Evolutionary conservation across 352 stramenopile genomes (phyloP).

Genomic region (Globisporangium nunn): DNA sequence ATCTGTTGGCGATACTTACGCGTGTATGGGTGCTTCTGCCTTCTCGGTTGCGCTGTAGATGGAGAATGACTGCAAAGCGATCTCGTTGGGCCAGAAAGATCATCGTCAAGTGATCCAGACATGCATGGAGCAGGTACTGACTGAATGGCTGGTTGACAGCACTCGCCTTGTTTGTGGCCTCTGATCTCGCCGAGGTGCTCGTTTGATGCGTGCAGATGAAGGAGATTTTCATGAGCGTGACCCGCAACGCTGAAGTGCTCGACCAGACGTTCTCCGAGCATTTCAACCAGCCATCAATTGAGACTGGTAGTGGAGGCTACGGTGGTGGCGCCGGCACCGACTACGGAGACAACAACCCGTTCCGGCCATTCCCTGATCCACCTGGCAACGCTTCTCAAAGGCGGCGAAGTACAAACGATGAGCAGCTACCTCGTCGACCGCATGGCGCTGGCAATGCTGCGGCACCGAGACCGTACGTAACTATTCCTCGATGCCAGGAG

Average conservation of each 20-base stretch:
- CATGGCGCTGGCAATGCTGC: neutral
- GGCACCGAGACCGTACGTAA: neutral
- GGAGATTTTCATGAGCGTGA: conserved; percentile 63
- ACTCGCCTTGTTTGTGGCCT: neutral
- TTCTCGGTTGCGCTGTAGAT: conserved; percentile 38
- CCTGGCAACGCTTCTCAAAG: neutral
- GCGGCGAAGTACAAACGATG: conserved; percentile 4
- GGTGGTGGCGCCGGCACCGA: neutral
- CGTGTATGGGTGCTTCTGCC: conserved; percentile 3
- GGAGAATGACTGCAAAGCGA: conserved; percentile 90
- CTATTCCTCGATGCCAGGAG: conserved; percentile 31
- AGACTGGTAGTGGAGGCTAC: conserved; percentile 16
- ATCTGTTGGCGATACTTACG: neutral
- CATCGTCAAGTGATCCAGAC: conserved; percentile 62
- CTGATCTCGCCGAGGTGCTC: neutral
- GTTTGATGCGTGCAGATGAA: conserved; percentile 48
- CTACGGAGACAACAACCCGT: neutral
- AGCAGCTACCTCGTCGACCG: neutral
- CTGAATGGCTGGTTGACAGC: too few species aligned
- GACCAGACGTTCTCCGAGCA: conserved; percentile 89
- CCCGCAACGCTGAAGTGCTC: conserved; percentile 78
- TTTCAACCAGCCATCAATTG: conserved; percentile 52
- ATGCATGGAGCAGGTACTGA: conserved; percentile 83
- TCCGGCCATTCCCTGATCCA: neutral
- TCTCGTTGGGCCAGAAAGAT: conserved; percentile 74